Evolutionary conservation across 2,329 filamentous ascomycete genomes (phyloP), one percentile per base, ranked within the genome.

Genomic region (Beauveria medogensis): DNA sequence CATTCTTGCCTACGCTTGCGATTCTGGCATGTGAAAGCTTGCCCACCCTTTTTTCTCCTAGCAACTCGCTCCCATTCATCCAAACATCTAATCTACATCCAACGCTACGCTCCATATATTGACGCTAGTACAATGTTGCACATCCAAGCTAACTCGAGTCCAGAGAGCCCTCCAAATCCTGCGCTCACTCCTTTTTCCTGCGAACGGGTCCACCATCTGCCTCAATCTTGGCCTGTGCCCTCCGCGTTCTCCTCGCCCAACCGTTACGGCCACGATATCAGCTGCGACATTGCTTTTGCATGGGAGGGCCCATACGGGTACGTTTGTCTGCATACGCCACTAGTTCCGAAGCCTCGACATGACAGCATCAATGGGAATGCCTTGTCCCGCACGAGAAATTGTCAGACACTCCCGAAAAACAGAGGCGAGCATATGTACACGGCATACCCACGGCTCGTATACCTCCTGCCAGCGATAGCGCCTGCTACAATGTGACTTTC

Each of bases 241-340:
- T 18, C 2, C 30, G 20, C 46, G 28, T 34, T 48, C 47, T 34
- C 37, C 47, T 59, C 26, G 26, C 48, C 56, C 56, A 59, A 59
- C 56, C 56, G 26, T 40, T 53, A 8, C 14, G 26, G 44, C 56
- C 56, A 59, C 56, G 56, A 59, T 52, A n/a, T 26, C 22, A 37
- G 12, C 56, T 53, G 24, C 56, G 7, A 44, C 26, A 22, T 5
- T 43, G 22, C 30, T 56, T 43, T 40, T 47, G 54, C 28, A 50
- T 41, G 37, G n/a, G 48, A 53, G 56, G 56, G 40, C 14, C 37
- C 56, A 58, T 44, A 26, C 26, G 30, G 56, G 47, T 37, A 43
- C 56, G 47, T 59, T 59, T 51, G 56, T 52, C 47, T 26, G 47
- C 56, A 59, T 52, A 59, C 24, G 56, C 55, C 55, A 51, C 55